A percentile compares a stretch with the other conserved stretches of the same genome.
Evolutionary conservation across 2,329 filamentous ascomycete genomes (phyloP).

Genomic region (Calonectria pteridis): DNA sequence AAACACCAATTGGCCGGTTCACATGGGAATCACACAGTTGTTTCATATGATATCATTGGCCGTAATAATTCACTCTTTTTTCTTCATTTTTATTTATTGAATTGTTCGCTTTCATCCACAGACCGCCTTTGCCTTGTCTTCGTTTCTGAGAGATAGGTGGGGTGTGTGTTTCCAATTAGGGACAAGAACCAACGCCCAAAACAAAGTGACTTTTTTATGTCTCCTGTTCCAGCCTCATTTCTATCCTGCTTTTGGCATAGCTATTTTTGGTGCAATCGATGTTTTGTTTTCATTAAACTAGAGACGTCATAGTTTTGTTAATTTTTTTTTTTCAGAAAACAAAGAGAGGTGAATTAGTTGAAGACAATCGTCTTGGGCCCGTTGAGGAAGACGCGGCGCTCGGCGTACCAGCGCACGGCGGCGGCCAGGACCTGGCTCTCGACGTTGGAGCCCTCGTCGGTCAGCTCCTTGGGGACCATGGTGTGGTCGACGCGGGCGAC

Average conservation of each 20-base stretch:
- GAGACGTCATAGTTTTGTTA: background rate
- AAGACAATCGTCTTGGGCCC: conserved; percentile 86
- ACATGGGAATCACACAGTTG: background rate
- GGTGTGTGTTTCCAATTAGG: background rate
- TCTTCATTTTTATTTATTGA: background rate
- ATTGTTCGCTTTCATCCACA: background rate
- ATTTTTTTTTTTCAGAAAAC: too few species aligned
- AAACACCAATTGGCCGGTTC: conserved; percentile 2
- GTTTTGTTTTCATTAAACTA: background rate
- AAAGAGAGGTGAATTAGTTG: conserved; percentile 44
- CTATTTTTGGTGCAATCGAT: too few species aligned
- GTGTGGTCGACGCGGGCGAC: conserved; percentile 82
- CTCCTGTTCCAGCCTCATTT: background rate
- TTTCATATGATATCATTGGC: background rate
- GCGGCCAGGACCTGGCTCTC: conserved; percentile 86
- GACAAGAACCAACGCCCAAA: background rate
- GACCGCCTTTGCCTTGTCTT: background rate
- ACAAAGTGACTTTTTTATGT: background rate
- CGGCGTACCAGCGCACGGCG: conserved; percentile 86
- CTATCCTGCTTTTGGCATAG: background rate
- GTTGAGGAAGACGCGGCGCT: conserved; percentile 83
- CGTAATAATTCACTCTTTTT: background rate
- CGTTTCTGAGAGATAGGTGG: background rate
- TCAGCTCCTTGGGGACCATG: conserved; percentile 80
- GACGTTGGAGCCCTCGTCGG: conserved; percentile 84